Conservation (phyloP, 1,284 basidiomycete genomes). For the Sanghuangporus baumii region DNA sequence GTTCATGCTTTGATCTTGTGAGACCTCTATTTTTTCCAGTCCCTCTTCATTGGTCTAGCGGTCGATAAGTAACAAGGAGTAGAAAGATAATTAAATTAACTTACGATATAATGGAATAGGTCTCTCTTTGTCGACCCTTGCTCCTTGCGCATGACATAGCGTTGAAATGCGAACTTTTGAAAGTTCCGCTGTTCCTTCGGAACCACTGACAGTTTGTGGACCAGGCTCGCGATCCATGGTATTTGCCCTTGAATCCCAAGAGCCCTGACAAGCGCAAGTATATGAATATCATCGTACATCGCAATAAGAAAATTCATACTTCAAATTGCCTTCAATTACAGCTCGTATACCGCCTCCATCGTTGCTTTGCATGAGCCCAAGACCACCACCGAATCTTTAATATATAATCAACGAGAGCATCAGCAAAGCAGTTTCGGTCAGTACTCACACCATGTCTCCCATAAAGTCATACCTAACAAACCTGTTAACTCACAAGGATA, state of each 20-base stretch:
- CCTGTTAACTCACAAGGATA: not conserved
- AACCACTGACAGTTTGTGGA: not conserved
- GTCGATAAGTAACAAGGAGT: not conserved
- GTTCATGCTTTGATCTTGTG: constrained; percentile 24
- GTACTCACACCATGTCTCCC: constrained; percentile 31
- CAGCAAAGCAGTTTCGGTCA: not conserved
- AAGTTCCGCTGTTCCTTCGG: not conserved
- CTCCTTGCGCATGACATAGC: constrained; percentile 10
- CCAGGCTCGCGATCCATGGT: not conserved
- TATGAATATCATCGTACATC: not conserved
- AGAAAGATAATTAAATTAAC: not conserved
- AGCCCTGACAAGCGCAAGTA: not conserved
- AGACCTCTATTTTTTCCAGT: constrained; percentile 20
- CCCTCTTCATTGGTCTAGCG: constrained; percentile 28
- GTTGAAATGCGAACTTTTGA: constrained; percentile 13
- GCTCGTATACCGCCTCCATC: constrained; percentile 18
- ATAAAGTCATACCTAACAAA: constrained; percentile 31
- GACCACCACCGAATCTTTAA: constrained; percentile 23
- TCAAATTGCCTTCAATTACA: constrained; percentile 16
- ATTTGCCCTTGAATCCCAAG: constrained; percentile 1
- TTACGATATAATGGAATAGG: constrained; percentile 35
- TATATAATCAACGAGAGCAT: not conserved
- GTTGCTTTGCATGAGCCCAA: constrained; percentile 17
- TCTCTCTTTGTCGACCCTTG: constrained; percentile 29
- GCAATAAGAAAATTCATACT: not conserved